Evolutionary conservation across 108 stramenopile genomes (phyloP).

Genomic region (Cyclotella choctawhatcheeana): DNA sequence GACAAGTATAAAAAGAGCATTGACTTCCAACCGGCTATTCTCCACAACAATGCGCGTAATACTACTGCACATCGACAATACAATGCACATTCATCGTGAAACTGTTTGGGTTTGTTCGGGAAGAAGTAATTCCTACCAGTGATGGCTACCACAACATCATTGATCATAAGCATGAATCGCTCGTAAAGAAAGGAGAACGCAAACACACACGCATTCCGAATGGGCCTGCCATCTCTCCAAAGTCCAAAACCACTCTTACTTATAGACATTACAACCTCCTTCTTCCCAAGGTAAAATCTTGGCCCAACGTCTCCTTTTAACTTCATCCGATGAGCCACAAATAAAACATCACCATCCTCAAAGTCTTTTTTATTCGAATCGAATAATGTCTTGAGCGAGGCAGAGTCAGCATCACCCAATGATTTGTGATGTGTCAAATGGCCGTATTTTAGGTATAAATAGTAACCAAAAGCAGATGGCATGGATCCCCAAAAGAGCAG

Average conservation of each 20-base stretch:
- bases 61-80: constrained; percentile 66
- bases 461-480: constrained; percentile 81
- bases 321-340: constrained; percentile 86
- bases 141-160: constrained; percentile 73
- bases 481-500: constrained; percentile 73
- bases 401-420: constrained; percentile 58
- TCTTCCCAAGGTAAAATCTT: constrained; percentile 38
- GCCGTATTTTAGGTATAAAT: constrained; percentile 75
- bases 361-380: constrained; percentile 63
- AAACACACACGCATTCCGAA: constrained; percentile 61
- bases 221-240: constrained; percentile 55
- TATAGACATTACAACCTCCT: constrained; percentile 60
- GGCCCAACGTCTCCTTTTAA: constrained; percentile 72
- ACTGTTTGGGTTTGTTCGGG: constrained; percentile 74
- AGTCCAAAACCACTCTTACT: constrained; percentile 62
- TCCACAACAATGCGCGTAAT: constrained; percentile 50
- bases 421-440: constrained; percentile 77
- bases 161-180: constrained; percentile 67
- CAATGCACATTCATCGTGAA: constrained; percentile 69
- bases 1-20: constrained; percentile 68
- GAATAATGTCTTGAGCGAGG: constrained; percentile 64
- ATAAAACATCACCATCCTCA: constrained; percentile 86
- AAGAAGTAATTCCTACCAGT: constrained; percentile 77
- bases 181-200: constrained; percentile 68
- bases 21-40: constrained; percentile 67